phyloP scores from a whole-genome alignment of 768 basidiomycete genomes.

The Cytidiella melzeri region DNA sequence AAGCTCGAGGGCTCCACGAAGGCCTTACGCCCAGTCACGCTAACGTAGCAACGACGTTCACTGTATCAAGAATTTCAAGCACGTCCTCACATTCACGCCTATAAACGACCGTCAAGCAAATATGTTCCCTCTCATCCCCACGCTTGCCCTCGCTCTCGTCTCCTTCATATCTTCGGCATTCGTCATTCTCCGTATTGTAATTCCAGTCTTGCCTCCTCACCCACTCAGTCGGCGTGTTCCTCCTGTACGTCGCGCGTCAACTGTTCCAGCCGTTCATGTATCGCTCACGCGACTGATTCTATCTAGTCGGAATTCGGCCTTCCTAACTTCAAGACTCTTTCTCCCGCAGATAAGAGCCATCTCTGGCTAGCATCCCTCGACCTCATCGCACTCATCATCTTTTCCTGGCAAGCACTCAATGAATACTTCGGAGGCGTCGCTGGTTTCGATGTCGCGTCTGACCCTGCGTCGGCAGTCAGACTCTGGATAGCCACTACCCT shows the following conservation, averaged over 20 bases:
- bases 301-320: constrained; percentile 68
- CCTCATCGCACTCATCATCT: constrained; percentile 51
- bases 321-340: constrained; percentile 61
- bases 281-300: constrained; percentile 14
- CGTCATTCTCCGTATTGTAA: constrained; percentile 67
- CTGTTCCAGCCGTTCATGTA: not conserved
- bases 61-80: constrained; percentile 12
- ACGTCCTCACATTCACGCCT: constrained; percentile 16
- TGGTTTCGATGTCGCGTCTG: constrained; percentile 37
- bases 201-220: constrained; percentile 69
- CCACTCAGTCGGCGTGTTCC: constrained; percentile 69
- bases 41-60: constrained; percentile 24
- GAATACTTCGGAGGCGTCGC: constrained; percentile 45
- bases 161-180: constrained; percentile 72
- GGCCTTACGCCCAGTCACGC: constrained; percentile 31
- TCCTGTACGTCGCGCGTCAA: constrained; percentile 50
- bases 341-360: constrained; percentile 64
- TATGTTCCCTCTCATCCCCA: constrained; percentile 66
- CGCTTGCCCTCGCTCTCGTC: constrained; percentile 60
- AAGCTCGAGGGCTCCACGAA: constrained; percentile 30
- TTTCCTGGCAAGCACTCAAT: constrained; percentile 58
- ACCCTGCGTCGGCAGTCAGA: constrained; percentile 49
- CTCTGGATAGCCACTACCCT: constrained; percentile 67
- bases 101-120: constrained; percentile 19
- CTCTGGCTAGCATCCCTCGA: constrained; percentile 70